Evolutionary conservation across 345 rosid genomes (phyloP), one percentile per base, ranked within the genome.

Genomic region (Hevea brasiliensis): DNA sequence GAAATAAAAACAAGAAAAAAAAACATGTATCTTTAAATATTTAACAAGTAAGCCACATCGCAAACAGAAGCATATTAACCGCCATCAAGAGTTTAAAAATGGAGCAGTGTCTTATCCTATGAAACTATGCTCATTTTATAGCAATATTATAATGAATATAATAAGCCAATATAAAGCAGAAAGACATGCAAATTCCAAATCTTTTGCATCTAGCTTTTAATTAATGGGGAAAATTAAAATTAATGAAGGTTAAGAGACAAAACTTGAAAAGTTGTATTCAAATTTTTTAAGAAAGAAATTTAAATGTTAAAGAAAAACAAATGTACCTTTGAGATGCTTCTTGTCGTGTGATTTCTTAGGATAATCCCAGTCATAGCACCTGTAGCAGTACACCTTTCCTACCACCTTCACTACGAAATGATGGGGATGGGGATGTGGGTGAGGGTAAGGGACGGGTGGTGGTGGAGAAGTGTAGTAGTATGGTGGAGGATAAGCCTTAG

Each of bases 381-480:
- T 61, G 20, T 67, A 72, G 57, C 81, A 78, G 32, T 81, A 81
- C 29, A 81, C 85, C 63, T 81, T 78, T 7, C 85, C 85, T 18
- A 81, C 85, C 11, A 81, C 85, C 75, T 81, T 81, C 6, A 78
- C 67, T 0, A 72, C 51, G 37, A 78, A 42, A 32, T 78, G 45
- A 20, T 72, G 77, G 45, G 53, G 77, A 24, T 68, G 54, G 62
- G 54, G 78, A 41, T 54, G 69, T 27, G 54, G 78, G 50, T 53
- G 63, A 42, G 79, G 70, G 53, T 68, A 47, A 41, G 70, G 58
- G 44, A 14, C 11, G 17, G 75, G 80, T 35, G 80, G 72, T 44
- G 80, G 80, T 17, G 80, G 75, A 29, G 80, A 71, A 2, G 14
- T 63, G 56, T 76, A 70, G 44, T 70, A 35, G 64, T 76, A 64